Evolutionary conservation across 1,284 basidiomycete genomes (phyloP).

Genomic region (Austroboletus rostrupii): DNA sequence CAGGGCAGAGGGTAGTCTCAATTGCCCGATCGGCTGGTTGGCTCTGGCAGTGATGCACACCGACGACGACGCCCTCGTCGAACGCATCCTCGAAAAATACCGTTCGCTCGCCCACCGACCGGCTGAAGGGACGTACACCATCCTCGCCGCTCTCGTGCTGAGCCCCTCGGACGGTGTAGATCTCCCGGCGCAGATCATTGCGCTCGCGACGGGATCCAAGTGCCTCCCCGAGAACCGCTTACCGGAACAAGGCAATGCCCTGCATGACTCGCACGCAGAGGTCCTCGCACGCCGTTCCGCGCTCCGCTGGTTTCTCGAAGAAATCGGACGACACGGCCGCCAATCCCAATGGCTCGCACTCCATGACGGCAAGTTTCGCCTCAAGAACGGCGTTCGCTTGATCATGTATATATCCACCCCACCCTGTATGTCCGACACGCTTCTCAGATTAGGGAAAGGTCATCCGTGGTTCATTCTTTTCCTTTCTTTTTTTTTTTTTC

Average conservation of each 20-base stretch:
- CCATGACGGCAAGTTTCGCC: constrained; percentile 41
- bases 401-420: constrained; percentile 84
- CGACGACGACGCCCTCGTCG: constrained; percentile 24
- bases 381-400: constrained; percentile 51
- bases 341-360: constrained; percentile 45
- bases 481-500: neutral
- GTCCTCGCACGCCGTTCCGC: constrained; percentile 80
- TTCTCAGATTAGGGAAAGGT: too few relatives aligned
- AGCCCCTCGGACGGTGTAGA: constrained; percentile 11
- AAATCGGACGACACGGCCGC: constrained; percentile 43
- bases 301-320: constrained; percentile 76
- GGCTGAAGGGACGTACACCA: constrained; percentile 52
- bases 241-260: constrained; percentile 68
- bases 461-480: too few relatives aligned
- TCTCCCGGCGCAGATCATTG: constrained; percentile 48
- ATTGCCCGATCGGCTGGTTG: too few relatives aligned
- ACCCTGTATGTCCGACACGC: constrained; percentile 57
- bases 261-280: constrained; percentile 92
- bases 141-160: constrained; percentile 59
- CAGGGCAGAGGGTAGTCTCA: too few relatives aligned
- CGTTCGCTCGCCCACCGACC: constrained; percentile 43
- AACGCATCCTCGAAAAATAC: constrained; percentile 42
- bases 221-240: constrained; percentile 70
- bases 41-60: neutral
- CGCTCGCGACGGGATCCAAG: constrained; percentile 83